Percentiles rank a stretch among this genome's conserved stretches.
Conservation (phyloP, 805 yeast genomes). For the Suhomyces xylopsoci region DNA sequence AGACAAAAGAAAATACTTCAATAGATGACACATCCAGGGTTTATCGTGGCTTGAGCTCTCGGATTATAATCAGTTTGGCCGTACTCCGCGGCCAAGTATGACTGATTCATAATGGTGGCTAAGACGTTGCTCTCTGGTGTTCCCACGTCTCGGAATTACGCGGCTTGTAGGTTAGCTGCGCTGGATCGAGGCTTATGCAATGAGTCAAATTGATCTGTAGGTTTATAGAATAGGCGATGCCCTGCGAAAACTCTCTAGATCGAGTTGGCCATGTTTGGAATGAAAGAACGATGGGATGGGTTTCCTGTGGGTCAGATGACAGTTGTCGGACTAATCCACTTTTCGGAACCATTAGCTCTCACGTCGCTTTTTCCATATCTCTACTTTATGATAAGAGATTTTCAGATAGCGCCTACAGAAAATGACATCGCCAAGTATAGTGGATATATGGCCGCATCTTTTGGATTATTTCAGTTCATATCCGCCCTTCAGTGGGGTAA, state of each 20-base stretch:
- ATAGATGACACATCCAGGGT: not conserved
- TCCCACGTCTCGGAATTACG: not conserved
- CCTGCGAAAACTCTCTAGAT: not conserved
- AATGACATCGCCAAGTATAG: conserved; percentile 18
- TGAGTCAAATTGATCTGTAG: not conserved
- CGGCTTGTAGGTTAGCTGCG: not conserved
- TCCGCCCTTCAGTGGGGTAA: conserved; percentile 30
- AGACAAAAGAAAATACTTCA: not conserved
- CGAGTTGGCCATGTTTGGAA: not conserved
- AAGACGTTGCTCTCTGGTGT: not conserved
- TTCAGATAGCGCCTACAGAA: conserved; percentile 17
- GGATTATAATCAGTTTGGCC: not conserved
- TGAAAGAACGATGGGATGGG: conserved; percentile 14
- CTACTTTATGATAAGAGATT: conserved; percentile 16
- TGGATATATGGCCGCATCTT: conserved; percentile 20
- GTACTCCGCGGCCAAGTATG: not conserved
- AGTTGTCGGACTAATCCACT: conserved; percentile 16
- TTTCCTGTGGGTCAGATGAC: conserved; percentile 22
- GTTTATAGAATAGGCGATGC: not conserved
- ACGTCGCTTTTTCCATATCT: conserved; percentile 13
- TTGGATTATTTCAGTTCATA: conserved; percentile 22
- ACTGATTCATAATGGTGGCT: not conserved
- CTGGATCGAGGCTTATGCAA: not conserved
- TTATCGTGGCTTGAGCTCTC: not conserved
- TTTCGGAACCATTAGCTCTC: conserved; percentile 13